Evolutionary conservation across 2,329 filamentous ascomycete species (phyloP), one percentile per base, ranked within the genome.

Genomic region (Leptographium radiaticola): DNA sequence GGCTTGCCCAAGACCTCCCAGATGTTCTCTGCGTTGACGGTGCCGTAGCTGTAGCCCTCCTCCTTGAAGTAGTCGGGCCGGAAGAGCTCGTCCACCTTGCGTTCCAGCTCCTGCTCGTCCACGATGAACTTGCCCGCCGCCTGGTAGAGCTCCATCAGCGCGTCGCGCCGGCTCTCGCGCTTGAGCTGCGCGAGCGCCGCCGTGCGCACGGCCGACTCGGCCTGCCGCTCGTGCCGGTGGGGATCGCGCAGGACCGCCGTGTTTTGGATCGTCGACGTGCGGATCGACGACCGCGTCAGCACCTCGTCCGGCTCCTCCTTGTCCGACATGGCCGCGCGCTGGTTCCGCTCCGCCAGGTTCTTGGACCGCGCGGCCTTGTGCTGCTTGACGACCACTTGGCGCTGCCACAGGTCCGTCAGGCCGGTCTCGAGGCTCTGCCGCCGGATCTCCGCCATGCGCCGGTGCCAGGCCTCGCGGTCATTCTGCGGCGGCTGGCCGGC

Each of bases 51-150:
- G 44, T 60, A 62, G 57, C 69, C 70, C 66, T 69, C 62, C 57
- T 67, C 66, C 54, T 63, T 66, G 65, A 76, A 80, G 67, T 72
- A 73, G 58, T 80, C 75, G 31, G 82, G 80, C 16, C 80, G 77
- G 70, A 96, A 98, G n/a, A 84, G 75, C 58, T 75, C 71, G 25
- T 94, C 85, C 54, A 96, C 83, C 59, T 82, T 78, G 16, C 73
- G 73, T 61, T 86, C 78, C 38, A 98, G 77, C 66, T 95, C 84
- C 51, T 76, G 71, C 66, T 95, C 89, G 30, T 78, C 83, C 18
- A 89, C 83, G 65, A 98, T 96, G 70, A 97, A 98, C 42, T 80
- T 74, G 31, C 86, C 80, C 6, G 93, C 89, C 61, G 89, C 86
- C 71, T 93, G 86, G 70, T 98, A 98, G 13, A 98, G 77, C 55